Evolutionary conservation across 176 grass and related monocot species (phyloP).

Genomic region (Dendrocalamus sinicus): DNA sequence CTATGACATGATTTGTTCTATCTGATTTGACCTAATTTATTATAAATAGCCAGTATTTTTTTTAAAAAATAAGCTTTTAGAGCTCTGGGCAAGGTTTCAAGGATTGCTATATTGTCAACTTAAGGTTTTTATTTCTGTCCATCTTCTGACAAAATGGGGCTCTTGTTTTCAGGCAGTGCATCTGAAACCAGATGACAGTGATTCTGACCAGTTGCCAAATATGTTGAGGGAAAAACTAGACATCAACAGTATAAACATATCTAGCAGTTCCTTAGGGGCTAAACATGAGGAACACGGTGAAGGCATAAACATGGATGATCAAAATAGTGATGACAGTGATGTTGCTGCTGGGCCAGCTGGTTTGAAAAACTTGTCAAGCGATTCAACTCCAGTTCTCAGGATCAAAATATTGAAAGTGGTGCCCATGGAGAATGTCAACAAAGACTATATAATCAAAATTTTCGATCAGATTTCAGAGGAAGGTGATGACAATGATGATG

Average conservation of each 20-base stretch:
- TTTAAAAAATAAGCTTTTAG: not conserved
- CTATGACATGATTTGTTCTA: not conserved
- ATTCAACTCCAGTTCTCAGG: conserved; percentile 61
- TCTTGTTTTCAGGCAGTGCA: conserved; percentile 74
- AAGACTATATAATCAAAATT: conserved; percentile 86
- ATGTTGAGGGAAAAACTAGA: conserved; percentile 52
- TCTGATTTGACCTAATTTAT: conserved; percentile 17
- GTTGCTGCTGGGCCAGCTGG: conserved; percentile 56
- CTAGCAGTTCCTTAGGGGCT: conserved; percentile 58
- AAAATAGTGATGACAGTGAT: conserved; percentile 61
- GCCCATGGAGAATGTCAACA: conserved; percentile 68
- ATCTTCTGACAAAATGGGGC: conserved; percentile 18
- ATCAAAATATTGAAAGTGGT: conserved; percentile 82
- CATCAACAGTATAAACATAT: conserved; percentile 59
- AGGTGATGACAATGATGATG: conserved; percentile 60
- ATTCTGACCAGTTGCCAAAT: conserved; percentile 52
- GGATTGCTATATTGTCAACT: not conserved
- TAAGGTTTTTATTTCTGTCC: not conserved
- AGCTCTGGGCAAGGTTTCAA: not conserved
- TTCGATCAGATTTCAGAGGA: conserved; percentile 90
- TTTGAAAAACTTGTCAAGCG: conserved; percentile 63
- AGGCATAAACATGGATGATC: conserved; percentile 59
- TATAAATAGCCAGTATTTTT: not conserved
- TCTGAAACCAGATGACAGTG: conserved; percentile 67
- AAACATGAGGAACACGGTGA: conserved; percentile 47